Conservation (phyloP, 2,329 filamentous ascomycete genomes). For the Pyricularia grisea region DNA sequence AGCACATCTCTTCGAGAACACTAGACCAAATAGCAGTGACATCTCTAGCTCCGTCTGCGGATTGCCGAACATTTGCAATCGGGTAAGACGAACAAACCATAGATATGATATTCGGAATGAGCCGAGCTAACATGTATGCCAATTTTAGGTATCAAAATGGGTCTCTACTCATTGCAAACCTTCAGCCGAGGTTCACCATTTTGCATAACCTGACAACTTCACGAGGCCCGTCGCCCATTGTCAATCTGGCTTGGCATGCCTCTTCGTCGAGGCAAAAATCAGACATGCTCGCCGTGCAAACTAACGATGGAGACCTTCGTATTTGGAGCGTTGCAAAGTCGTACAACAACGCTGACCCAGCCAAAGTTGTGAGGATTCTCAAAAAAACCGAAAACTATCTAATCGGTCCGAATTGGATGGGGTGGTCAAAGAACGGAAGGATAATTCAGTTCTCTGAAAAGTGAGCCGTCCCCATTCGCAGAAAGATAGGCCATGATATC, state of each 20-base stretch:
- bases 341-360: slow-evolving; percentile 59
- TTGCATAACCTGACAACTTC: slow-evolving; percentile 84
- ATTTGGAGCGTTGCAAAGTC: slow-evolving; percentile 95
- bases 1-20: slow-evolving; percentile 84
- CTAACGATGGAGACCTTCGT: slow-evolving; percentile 79
- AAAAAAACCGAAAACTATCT: slow-evolving; percentile 68
- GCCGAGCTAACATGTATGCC: slow-evolving; percentile 3
- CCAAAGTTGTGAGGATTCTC: slow-evolving; percentile 81
- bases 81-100: slow-evolving; percentile 46
- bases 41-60: slow-evolving; percentile 78
- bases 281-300: slow-evolving; percentile 94
- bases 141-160: slow-evolving; percentile 78
- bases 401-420: slow-evolving; percentile 85
- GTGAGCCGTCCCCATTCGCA: slow-evolving; percentile 44
- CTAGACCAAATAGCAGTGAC: slow-evolving; percentile 90
- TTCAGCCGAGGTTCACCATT: slow-evolving; percentile 90
- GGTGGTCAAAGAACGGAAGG: slow-evolving; percentile 95
- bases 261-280: slow-evolving; percentile 94
- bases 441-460: slow-evolving; percentile 87
- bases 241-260: slow-evolving; percentile 87
- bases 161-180: slow-evolving; percentile 77
- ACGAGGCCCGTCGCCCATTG: slow-evolving; percentile 75
- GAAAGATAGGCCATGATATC: not conserved
- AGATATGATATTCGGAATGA: not conserved
- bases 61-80: slow-evolving; percentile 93